These are phyloP conservation scores for Rubia yunnanensis DNA, from an alignment of 257 asterid species.

Conservation along the genomic window DNA sequence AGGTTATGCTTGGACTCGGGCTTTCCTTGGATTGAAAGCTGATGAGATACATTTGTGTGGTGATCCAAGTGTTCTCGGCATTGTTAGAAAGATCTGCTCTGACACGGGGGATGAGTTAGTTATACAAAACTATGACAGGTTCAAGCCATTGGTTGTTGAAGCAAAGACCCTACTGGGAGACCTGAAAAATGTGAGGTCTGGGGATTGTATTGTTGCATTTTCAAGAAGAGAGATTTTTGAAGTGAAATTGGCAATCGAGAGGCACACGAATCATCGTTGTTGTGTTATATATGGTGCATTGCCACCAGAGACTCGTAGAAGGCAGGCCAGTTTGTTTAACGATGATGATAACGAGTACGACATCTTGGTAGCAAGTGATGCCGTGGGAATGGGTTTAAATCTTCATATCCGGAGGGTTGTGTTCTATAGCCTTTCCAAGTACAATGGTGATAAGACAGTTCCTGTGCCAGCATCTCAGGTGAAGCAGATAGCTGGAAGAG, in stretches of 20 bases:
- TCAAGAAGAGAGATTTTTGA: constrained; percentile 91
- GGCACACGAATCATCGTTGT: constrained; percentile 69
- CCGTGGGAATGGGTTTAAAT: constrained; percentile 98
- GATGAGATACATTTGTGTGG: constrained; percentile 96
- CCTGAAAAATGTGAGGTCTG: constrained; percentile 65
- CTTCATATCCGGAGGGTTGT: constrained; percentile 70
- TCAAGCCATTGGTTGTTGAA: constrained; percentile 88
- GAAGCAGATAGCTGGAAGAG: constrained; percentile 95
- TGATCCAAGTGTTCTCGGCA: constrained; percentile 85
- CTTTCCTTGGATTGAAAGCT: constrained; percentile 80
- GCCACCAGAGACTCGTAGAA: constrained; percentile 94
- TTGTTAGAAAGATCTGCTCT: constrained; percentile 54
- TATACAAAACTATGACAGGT: constrained; percentile 62
- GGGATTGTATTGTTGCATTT: constrained; percentile 94
- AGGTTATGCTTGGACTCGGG: constrained; percentile 97
- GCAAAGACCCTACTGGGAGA: constrained; percentile 85
- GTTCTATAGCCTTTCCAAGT: constrained; percentile 60
- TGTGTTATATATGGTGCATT: constrained; percentile 91
- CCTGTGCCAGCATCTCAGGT: constrained; percentile 90
- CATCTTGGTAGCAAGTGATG: constrained; percentile 91
- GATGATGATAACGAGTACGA: constrained; percentile 58
- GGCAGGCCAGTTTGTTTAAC: constrained; percentile 80
- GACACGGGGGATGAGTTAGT: constrained; percentile 86
- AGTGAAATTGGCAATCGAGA: constrained; percentile 83
- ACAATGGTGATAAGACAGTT: constrained; percentile 73